A percentile compares a stretch with the other conserved stretches of the same genome.
phyloP scores from a whole-genome alignment of 1,284 basidiomycete species.

The Rhodotorula mucilaginosa region DNA sequence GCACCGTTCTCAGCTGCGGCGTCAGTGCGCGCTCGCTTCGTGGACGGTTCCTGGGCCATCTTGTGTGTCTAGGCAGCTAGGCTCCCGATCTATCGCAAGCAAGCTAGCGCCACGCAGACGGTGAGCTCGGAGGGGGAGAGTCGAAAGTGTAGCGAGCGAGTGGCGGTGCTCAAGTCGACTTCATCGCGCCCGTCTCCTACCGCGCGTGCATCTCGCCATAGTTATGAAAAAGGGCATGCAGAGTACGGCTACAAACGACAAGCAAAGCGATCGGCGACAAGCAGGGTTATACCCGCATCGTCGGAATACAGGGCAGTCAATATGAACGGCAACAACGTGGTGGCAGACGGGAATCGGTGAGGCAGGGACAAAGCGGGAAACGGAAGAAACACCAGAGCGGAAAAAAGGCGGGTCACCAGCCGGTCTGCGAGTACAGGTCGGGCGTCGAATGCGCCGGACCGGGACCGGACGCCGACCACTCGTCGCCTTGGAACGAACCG shows the following conservation, averaged over 20 bases:
- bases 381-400: background rate
- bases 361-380: background rate
- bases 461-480: background rate
- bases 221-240: background rate
- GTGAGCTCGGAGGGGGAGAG: no score
- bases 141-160: background rate
- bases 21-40: conserved; percentile 30
- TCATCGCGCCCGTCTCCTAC: background rate
- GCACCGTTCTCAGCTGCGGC: background rate
- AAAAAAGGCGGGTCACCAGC: background rate
- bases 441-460: background rate
- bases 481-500: background rate
- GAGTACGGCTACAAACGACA: conserved; percentile 1
- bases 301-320: no score
- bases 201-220: background rate
- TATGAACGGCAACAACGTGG: background rate
- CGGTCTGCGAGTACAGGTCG: background rate
- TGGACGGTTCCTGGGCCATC: conserved; percentile 11
- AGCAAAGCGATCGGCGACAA: background rate
- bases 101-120: no score
- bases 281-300: no score
- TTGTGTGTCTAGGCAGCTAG: background rate
- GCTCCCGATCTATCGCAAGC: no score
- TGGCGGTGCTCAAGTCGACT: background rate
- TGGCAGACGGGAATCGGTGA: background rate